Evolutionary conservation across 208 protist species (phyloP), one percentile per base, ranked within the genome.

Genomic region (Crithidia sp.): DNA sequence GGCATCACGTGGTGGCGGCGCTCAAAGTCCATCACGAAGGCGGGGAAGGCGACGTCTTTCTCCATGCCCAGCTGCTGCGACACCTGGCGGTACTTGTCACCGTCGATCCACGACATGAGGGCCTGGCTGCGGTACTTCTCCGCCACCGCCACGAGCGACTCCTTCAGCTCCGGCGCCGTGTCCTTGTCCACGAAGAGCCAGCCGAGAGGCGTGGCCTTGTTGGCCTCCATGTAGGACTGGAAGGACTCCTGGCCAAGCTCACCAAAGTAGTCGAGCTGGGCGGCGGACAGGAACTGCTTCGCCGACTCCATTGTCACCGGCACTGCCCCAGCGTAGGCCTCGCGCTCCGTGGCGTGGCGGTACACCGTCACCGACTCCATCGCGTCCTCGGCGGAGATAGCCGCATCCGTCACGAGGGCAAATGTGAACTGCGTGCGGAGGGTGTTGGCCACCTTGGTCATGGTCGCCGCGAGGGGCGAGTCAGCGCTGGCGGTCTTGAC

Each of bases 101-200:
- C 74, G 71, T 97, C 80, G 14, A 96, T 78, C 79, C 79, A 91
- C 44, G 91, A 88, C 70, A 98, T 77, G 37, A 92, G 62, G 2
- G 96, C 47, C 47, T 95, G 41, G 52, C 79, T 82, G 67, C 91
- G 92, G 75, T 87, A 82, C 72, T 93, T 85, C 62, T 87, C 79
- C 57, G 92, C 95, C 28, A 94, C 70, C 16, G 76, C 83, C 13
- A 55, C 50, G 7, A 91, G 64, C 36, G 13, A 49, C 73, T 78
- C 82, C 56, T 76, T 75, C 67, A 79, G 57, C 59, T 43, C 53
- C 4, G 41, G 54, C 14, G 69, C 44, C 56, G 56, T 69, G 59
- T 86, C 67, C 56, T 74, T 79, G 74, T 63, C 77, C 39, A 94
- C 43, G 49, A 96, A 92, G 63, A 96, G 70, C 89, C 89, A 96